Evolutionary conservation across 2,329 filamentous ascomycete genomes (phyloP), one percentile per base, ranked within the genome.

Genomic region (Diaporthe australafricana): DNA sequence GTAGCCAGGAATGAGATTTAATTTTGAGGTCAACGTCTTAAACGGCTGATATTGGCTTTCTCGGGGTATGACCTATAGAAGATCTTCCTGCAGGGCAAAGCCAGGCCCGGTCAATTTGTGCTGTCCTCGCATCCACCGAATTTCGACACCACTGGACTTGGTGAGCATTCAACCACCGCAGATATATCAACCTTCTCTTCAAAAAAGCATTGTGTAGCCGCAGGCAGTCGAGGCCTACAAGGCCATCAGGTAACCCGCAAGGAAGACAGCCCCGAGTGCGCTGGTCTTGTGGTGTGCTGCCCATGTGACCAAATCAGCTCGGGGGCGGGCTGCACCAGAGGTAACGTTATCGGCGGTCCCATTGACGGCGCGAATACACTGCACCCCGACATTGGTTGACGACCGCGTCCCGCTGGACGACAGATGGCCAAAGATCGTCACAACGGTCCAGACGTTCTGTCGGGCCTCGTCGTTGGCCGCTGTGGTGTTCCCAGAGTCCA

Each of bases 381-480:
- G 70, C 4, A 68, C 48, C 12, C 60, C 70, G 20, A 55, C 53
- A 25, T 68, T 71, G 27, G 53, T 50, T n/a, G 62, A 71, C 1
- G 22, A 35, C 1, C 38, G 42, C 6, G 30, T 52, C 20, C 62
- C 62, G 14, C 52, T 60, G 6, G 52, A 56, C 22, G 70, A 71
- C 2, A 71, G 35, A 25, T 68, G 70, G 25, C 62, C 47, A 32
- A 71, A 71, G 4, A 71, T 66, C 11, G 62, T 71, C 22, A 71
- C 35, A 32, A 71, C 70, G 7, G 62, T 38, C 62, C 62, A 68
- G 4, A 68, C 52, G 11, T 71, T 71, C 42, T 71, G 47, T 22
- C 16, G 27, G 14, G 69, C 69, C n/a, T 57, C 69, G 17, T 50
- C 20, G 22, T 30, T 20, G 11, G 60, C 69, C 8, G 68, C 30